These are phyloP conservation scores for Cephalotrichum gorgonifer DNA, from an alignment of 2,329 filamentous ascomycete genomes.

Conservation along the genomic window DNA sequence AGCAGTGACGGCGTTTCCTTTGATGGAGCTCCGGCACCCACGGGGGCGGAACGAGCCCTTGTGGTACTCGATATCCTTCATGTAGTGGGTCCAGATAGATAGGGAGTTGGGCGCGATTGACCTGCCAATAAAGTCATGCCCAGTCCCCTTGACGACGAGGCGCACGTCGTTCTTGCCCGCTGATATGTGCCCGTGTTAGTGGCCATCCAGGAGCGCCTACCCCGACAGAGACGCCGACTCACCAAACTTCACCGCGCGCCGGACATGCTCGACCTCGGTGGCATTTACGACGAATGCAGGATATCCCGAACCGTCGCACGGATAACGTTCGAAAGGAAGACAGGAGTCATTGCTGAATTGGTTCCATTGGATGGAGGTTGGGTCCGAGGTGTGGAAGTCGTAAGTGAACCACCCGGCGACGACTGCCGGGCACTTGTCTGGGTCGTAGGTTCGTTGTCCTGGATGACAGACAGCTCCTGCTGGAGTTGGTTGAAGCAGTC, in stretches of 20 bases:
- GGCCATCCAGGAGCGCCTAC: neutral
- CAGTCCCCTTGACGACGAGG: slow-evolving; percentile 27
- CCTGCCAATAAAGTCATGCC: slow-evolving; percentile 33
- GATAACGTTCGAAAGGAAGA: slow-evolving; percentile 22
- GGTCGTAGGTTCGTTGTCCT: slow-evolving; percentile 4
- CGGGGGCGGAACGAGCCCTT: slow-evolving; percentile 28
- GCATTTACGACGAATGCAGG: slow-evolving; percentile 14
- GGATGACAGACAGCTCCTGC: slow-evolving; percentile 7
- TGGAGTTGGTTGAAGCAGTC: slow-evolving; percentile 26
- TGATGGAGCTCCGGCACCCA: slow-evolving; percentile 29
- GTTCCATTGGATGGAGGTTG: slow-evolving; percentile 13
- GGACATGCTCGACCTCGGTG: slow-evolving; percentile 13
- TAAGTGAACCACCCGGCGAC: neutral
- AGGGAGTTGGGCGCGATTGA: slow-evolving; percentile 39
- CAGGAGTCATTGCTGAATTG: slow-evolving; percentile 36
- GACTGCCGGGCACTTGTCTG: slow-evolving; percentile 8
- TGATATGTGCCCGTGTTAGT: slow-evolving; percentile 10
- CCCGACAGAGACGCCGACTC: neutral
- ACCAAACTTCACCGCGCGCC: slow-evolving; percentile 22
- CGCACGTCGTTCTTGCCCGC: slow-evolving; percentile 30
- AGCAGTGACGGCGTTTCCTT: slow-evolving; percentile 37
- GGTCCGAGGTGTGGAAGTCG: slow-evolving; percentile 6
- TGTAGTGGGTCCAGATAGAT: slow-evolving; percentile 41
- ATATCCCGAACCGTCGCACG: slow-evolving; percentile 17
- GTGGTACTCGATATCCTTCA: slow-evolving; percentile 27